Conservation (phyloP, 441 rosid species). For the Omphalea diandra region DNA sequence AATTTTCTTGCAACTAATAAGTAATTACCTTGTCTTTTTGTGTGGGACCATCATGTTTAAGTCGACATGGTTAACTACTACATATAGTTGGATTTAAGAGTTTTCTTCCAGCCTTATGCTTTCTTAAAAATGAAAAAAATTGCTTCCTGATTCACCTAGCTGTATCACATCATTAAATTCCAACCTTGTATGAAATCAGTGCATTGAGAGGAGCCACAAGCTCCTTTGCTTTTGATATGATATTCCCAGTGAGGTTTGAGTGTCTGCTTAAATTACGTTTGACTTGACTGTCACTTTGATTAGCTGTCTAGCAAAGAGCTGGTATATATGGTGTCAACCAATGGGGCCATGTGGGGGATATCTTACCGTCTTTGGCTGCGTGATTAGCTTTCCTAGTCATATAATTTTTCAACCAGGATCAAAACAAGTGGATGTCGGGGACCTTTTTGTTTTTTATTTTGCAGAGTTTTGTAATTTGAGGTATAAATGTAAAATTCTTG, state of each 20-base stretch:
- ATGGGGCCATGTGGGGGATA: not conserved
- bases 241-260: not conserved
- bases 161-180: not conserved
- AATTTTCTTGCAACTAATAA: not conserved
- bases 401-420: not conserved
- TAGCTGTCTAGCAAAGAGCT: not conserved
- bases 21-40: not conserved
- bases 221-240: not conserved
- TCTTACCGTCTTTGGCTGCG: not conserved
- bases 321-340: not conserved
- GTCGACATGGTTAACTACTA: not conserved
- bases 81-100: not conserved
- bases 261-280: not conserved
- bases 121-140: not conserved
- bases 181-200: not conserved
- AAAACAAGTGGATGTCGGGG: not conserved
- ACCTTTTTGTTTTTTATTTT: not conserved
- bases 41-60: not conserved
- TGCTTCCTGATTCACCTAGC: not conserved
- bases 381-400: not conserved
- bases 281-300: not conserved
- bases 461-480: not conserved
- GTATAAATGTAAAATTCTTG: not conserved
- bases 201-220: not conserved
- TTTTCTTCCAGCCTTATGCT: not conserved